These are phyloP conservation scores for Jackrogersella minutella DNA, from an alignment of 495 filamentous ascomycete species.

Conservation along the genomic window DNA sequence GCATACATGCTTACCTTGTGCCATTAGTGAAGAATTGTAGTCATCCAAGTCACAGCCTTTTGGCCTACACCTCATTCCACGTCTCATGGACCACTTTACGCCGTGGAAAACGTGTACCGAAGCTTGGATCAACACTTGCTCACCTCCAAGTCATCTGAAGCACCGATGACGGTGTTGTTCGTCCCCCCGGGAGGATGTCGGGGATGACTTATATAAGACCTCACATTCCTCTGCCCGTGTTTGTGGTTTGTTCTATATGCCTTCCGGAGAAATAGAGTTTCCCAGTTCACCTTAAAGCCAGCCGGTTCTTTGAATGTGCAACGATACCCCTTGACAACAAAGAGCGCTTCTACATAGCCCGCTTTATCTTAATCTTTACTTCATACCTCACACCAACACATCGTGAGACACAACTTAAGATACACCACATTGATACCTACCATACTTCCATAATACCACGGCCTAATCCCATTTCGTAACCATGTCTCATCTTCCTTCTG, in stretches of 20 bases:
- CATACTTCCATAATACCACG: constrained; percentile 1
- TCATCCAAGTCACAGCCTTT: constrained; percentile 27
- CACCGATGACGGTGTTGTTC: constrained; percentile 38
- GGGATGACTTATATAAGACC: constrained; percentile 25
- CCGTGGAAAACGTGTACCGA: constrained; percentile 6
- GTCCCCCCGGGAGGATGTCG: background rate
- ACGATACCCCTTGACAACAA: constrained; percentile 1
- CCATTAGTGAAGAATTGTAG: constrained; percentile 37
- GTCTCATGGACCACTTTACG: constrained; percentile 16
- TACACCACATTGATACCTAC: constrained; percentile 8
- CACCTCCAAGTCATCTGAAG: constrained; percentile 7
- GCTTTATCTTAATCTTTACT: background rate
- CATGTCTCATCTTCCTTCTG: constrained; percentile 86
- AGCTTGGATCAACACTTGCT: constrained; percentile 19
- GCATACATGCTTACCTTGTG: constrained; percentile 27
- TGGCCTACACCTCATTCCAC: background rate
- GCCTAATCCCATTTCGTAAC: constrained; percentile 33
- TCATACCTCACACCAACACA: background rate
- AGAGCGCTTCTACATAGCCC: background rate
- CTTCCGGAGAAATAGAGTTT: constrained; percentile 9
- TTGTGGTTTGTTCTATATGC: background rate
- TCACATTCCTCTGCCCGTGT: constrained; percentile 19
- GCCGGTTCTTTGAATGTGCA: background rate
- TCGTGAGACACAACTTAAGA: constrained; percentile 20
- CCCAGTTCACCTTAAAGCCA: background rate